A percentile compares a stretch with the other conserved stretches of the same genome.
Evolutionary conservation across 106 monocot species (phyloP).

Genomic region (Cymbidium sinense): DNA sequence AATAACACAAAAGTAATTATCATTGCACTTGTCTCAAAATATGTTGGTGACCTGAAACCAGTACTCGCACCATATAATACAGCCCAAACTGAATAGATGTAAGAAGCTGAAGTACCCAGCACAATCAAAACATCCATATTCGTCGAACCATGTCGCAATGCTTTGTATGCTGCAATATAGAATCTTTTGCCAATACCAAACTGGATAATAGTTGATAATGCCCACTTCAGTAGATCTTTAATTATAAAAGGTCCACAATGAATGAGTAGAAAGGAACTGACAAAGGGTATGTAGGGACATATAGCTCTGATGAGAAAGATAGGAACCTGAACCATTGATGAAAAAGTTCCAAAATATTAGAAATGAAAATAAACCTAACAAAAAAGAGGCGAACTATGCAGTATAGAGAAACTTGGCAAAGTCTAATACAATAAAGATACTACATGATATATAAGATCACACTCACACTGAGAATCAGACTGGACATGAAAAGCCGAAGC

Average conservation of each 20-base stretch:
- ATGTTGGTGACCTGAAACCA: slow-evolving; percentile 71
- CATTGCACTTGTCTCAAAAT: slow-evolving; percentile 99
- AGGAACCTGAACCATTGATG: slow-evolving; percentile 46
- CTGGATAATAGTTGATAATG: slow-evolving; percentile 63
- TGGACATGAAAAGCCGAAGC: slow-evolving; percentile 72
- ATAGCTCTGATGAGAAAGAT: slow-evolving; percentile 63
- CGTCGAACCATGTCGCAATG: slow-evolving; percentile 78
- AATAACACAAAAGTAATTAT: slow-evolving; percentile 95
- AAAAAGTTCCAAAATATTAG: not conserved
- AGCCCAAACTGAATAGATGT: slow-evolving; percentile 84
- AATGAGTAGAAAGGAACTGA: slow-evolving; percentile 38
- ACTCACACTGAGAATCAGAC: slow-evolving; percentile 83
- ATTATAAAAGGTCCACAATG: slow-evolving; percentile 72
- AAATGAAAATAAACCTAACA: not conserved
- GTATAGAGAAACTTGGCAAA: not conserved
- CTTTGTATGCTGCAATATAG: slow-evolving; percentile 89
- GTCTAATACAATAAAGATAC: not conserved
- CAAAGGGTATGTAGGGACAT: slow-evolving; percentile 37
- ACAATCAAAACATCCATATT: slow-evolving; percentile 98
- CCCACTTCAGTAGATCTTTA: slow-evolving; percentile 59
- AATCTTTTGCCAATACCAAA: slow-evolving; percentile 89
- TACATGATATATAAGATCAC: not conserved
- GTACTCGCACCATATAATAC: slow-evolving; percentile 68
- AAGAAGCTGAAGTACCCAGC: slow-evolving; percentile 88
- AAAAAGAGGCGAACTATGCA: not conserved